Conservation (phyloP, 2,329 filamentous ascomycete genomes). For the Pseudopyrenochaeta lycopersici region DNA sequence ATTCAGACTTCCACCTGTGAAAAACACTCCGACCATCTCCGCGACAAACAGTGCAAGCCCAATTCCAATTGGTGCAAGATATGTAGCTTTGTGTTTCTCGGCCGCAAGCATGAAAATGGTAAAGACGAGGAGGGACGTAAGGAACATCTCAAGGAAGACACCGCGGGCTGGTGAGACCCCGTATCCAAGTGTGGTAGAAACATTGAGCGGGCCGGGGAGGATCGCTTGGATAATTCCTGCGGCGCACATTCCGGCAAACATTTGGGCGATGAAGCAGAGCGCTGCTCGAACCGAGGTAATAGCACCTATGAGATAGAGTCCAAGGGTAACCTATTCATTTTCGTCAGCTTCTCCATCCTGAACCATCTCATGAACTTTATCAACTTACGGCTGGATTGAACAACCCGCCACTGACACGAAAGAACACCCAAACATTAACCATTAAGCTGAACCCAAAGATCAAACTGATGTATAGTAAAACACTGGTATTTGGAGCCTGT, state of each 20-base stretch:
- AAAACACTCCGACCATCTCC: slow-evolving; percentile 58
- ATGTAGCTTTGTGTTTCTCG: slow-evolving; percentile 78
- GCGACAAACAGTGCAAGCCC: slow-evolving; percentile 74
- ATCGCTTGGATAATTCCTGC: slow-evolving; percentile 47
- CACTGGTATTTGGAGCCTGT: slow-evolving; percentile 43
- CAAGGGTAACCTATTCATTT: slow-evolving; percentile 43
- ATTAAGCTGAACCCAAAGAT: slow-evolving; percentile 50
- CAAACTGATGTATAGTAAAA: slow-evolving; percentile 48
- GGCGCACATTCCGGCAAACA: slow-evolving; percentile 48
- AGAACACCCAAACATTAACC: slow-evolving; percentile 54
- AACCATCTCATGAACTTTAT: neutral
- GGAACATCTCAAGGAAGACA: slow-evolving; percentile 52
- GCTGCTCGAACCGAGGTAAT: slow-evolving; percentile 33
- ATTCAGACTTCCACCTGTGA: slow-evolving; percentile 55
- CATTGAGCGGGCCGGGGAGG: slow-evolving; percentile 44
- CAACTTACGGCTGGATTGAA: slow-evolving; percentile 52
- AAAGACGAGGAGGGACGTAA: slow-evolving; percentile 51
- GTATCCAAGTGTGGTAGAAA: slow-evolving; percentile 46
- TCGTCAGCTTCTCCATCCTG: neutral
- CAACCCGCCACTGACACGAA: slow-evolving; percentile 48
- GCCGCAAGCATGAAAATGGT: slow-evolving; percentile 69
- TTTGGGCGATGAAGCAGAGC: slow-evolving; percentile 46
- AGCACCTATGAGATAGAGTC: slow-evolving; percentile 46
- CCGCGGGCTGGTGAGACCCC: slow-evolving; percentile 42
- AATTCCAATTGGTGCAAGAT: slow-evolving; percentile 75